phyloP scores from a whole-genome alignment of 495 filamentous ascomycete species.

The Evernia prunastri region DNA sequence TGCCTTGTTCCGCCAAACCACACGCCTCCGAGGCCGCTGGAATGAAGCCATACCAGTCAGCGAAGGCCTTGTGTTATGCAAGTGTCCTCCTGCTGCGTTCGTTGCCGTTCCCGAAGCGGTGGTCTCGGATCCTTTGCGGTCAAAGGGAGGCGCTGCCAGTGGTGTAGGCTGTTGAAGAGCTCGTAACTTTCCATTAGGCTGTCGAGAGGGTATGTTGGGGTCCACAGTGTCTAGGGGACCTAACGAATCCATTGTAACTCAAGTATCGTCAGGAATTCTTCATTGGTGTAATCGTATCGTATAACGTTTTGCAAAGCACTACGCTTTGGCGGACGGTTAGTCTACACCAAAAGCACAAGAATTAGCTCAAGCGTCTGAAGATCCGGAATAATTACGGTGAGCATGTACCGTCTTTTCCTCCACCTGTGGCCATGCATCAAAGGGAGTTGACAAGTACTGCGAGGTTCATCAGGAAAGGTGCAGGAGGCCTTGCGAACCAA shows the following conservation, averaged over 20 bases:
- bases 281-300: not conserved
- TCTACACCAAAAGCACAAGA: not conserved
- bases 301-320: not conserved
- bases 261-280: not conserved
- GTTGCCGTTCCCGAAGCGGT: constrained; percentile 2
- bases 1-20: constrained; percentile 64
- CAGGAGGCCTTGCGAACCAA: not conserved
- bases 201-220: constrained; percentile 15
- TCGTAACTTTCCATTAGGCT: constrained; percentile 5
- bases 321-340: not conserved
- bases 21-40: constrained; percentile 38
- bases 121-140: constrained; percentile 18
- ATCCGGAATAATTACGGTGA: not conserved
- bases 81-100: constrained; percentile 7
- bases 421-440: not conserved
- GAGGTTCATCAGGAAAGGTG: not conserved
- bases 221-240: constrained; percentile 19
- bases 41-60: constrained; percentile 29
- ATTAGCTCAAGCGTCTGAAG: not conserved
- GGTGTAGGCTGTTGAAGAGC: constrained; percentile 42
- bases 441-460: not conserved
- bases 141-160: constrained; percentile 33
- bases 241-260: constrained; percentile 10
- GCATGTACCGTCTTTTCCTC: not conserved
- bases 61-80: constrained; percentile 22